Evolutionary conservation across 2,329 filamentous ascomycete genomes (phyloP).

Genomic region (Ophiostoma himal-ulmi): DNA sequence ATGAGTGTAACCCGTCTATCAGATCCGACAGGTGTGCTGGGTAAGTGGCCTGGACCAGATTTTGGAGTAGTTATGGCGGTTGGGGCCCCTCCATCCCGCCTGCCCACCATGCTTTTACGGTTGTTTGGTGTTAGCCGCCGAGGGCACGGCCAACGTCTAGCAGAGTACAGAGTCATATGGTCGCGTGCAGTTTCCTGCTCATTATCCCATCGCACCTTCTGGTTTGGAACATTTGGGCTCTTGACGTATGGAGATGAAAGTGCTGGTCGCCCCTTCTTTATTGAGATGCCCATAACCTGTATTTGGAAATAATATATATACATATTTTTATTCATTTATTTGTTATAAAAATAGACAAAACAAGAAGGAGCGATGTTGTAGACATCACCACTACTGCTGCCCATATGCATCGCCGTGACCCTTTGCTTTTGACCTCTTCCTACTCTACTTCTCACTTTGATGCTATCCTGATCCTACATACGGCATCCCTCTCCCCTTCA

Average conservation of each 20-base stretch:
- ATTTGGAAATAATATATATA: background rate
- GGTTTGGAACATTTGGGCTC: background rate
- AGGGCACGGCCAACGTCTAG: background rate
- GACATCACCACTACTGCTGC: background rate
- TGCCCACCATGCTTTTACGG: background rate
- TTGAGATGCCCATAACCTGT: background rate
- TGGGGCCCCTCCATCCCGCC: background rate
- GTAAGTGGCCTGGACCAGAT: background rate
- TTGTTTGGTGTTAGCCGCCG: background rate
- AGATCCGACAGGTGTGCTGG: background rate
- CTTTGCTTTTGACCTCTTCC: background rate
- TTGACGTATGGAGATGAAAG: background rate
- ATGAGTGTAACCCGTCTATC: background rate
- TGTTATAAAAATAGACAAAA: too few relatives aligned
- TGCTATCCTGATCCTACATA: background rate
- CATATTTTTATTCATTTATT: too few relatives aligned
- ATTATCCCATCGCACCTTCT: background rate
- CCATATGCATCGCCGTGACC: background rate
- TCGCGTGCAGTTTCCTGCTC: background rate
- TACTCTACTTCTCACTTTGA: background rate
- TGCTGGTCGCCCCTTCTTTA: background rate
- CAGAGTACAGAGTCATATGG: background rate
- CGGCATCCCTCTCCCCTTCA: background rate
- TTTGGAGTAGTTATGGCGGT: background rate
- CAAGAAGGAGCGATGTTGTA: slow-evolving; percentile 3